Conservation (phyloP, 164 flowering plant genomes). For the Nelumbo lutea region DNA sequence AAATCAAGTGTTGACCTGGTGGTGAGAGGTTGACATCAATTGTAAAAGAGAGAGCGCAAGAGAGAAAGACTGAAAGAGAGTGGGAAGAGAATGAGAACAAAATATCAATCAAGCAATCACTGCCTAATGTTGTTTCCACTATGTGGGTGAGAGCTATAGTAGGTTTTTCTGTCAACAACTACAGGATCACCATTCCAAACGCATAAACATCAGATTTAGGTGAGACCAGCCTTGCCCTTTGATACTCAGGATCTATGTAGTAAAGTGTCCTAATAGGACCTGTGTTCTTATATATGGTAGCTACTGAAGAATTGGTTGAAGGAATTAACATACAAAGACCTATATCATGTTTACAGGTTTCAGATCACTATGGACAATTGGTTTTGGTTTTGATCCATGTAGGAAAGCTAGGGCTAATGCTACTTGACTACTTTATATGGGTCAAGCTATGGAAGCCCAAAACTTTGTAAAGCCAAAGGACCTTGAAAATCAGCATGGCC, state of each 20-base stretch:
- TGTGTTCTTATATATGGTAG: conserved; percentile 39
- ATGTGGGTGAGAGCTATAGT: conserved; percentile 56
- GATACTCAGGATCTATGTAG: conserved; percentile 95
- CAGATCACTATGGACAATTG: conserved; percentile 82
- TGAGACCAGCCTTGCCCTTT: conserved; percentile 66
- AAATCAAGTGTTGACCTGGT: no score
- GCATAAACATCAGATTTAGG: conserved; percentile 83
- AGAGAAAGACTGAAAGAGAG: no score
- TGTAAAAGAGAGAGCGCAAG: no score
- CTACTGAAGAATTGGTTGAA: conserved; percentile 19
- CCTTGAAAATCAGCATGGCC: no score
- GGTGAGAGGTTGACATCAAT: no score
- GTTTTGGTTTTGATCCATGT: conserved; percentile 69
- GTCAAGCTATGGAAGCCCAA: no score
- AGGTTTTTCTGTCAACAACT: conserved; percentile 70
- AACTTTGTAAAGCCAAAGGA: no score
- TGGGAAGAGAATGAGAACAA: no score
- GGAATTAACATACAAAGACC: conserved; percentile 68
- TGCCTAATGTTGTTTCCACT: conserved; percentile 56
- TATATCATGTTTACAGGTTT: conserved; percentile 91
- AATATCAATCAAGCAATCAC: conserved; percentile 35
- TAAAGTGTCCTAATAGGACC: conserved; percentile 73
- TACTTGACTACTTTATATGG: no score
- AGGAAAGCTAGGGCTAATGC: conserved; percentile 81
- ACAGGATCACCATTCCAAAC: conserved; percentile 76